phyloP scores from a whole-genome alignment of 192 early-diverging fungal genomes.

The Coemansia sp. region DNA sequence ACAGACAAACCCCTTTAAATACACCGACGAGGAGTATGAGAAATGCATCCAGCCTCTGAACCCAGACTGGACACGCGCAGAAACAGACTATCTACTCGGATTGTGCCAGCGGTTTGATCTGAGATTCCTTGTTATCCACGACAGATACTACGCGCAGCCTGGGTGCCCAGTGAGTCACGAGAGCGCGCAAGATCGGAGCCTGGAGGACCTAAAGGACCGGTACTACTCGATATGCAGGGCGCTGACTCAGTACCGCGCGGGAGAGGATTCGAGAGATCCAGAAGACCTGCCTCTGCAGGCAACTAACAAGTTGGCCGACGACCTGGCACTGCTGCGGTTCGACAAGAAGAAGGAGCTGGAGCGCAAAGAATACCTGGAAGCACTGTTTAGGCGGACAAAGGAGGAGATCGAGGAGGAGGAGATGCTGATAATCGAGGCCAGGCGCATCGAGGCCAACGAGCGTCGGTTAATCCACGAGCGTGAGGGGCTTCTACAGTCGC shows the following conservation, averaged over 20 bases:
- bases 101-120: conserved; percentile 76
- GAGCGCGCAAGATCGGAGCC: conserved; percentile 9
- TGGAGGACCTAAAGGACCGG: conserved; percentile 83
- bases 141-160: conserved; percentile 66
- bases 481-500: conserved; percentile 70
- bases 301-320: conserved; percentile 51
- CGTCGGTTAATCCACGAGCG: conserved; percentile 74
- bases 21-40: conserved; percentile 86
- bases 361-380: conserved; percentile 76
- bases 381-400: conserved; percentile 68
- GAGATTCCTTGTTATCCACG: conserved; percentile 80
- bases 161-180: conserved; percentile 16
- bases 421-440: conserved; percentile 72
- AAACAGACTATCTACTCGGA: conserved; percentile 81
- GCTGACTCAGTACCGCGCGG: conserved; percentile 61
- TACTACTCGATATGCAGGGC: conserved; percentile 72
- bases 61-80: conserved; percentile 76
- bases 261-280: conserved; percentile 36
- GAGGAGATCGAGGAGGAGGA: conserved; percentile 89
- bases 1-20: conserved; percentile 64
- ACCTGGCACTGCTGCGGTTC: conserved; percentile 51
- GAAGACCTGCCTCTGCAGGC: conserved; percentile 51
- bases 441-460: conserved; percentile 81
- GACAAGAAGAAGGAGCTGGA: conserved; percentile 70
- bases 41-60: conserved; percentile 63